Percentiles rank a stretch among this genome's conserved stretches.
Conservation (phyloP, 225 moss, liverwort and hornwort genomes). For the Climacium dendroides region DNA sequence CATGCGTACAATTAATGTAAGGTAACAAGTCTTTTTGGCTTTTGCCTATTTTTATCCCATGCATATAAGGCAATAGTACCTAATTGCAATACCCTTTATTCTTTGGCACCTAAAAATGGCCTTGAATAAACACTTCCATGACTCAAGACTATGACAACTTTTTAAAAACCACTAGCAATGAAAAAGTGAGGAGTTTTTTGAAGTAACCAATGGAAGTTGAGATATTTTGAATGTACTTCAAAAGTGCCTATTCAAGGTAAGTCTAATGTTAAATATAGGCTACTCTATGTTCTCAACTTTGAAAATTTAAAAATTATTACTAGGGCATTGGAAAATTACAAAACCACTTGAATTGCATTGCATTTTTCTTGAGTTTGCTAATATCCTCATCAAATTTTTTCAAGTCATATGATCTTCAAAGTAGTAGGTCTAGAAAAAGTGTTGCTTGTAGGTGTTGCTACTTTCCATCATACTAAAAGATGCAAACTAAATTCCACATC, state of each 20-base stretch:
- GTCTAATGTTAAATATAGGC: no score
- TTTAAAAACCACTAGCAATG: background rate
- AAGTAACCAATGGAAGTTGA: background rate
- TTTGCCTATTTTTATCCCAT: background rate
- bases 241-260: background rate
- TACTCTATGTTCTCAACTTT: background rate
- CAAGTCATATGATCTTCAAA: fast-evolving
- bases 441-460: background rate
- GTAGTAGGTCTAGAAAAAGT: background rate
- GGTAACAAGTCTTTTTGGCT: background rate
- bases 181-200: background rate
- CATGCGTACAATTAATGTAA: no score
- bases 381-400: background rate
- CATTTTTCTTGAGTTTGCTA: background rate
- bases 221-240: background rate
- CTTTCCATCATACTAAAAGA: no score
- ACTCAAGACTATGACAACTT: background rate
- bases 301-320: background rate
- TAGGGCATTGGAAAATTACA: background rate
- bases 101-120: fast-evolving
- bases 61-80: background rate
- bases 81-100: fast-evolving
- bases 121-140: background rate
- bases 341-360: background rate
- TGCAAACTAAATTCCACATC: background rate